Evolutionary conservation across 257 asterid species (phyloP).

Genomic region (Jasminum sambac): DNA sequence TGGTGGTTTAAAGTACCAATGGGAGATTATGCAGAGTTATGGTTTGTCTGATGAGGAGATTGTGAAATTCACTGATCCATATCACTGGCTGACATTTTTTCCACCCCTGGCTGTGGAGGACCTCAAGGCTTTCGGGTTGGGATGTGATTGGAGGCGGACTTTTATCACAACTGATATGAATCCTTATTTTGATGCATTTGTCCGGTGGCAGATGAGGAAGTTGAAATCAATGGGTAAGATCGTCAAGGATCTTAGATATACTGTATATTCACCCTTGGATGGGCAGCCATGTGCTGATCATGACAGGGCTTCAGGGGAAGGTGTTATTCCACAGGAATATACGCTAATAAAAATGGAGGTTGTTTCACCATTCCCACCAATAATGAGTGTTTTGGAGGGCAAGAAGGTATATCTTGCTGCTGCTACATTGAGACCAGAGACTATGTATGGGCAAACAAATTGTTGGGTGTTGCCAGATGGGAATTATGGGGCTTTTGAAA

Average conservation of each 20-base stretch:
- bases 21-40: conserved; percentile 89
- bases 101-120: conserved; percentile 93
- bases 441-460: conserved; percentile 96
- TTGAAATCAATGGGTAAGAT: conserved; percentile 77
- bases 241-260: conserved; percentile 75
- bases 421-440: conserved; percentile 90
- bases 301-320: conserved; percentile 96
- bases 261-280: conserved; percentile 81
- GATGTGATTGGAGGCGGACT: conserved; percentile 94
- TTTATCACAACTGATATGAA: conserved; percentile 82
- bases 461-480: conserved; percentile 97
- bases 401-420: conserved; percentile 91
- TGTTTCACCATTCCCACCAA: conserved; percentile 73
- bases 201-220: conserved; percentile 84
- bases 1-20: conserved; percentile 69
- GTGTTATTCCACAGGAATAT: conserved; percentile 87
- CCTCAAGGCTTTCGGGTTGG: conserved; percentile 87
- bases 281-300: conserved; percentile 99
- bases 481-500: conserved; percentile 87
- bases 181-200: conserved; percentile 81
- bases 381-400: conserved; percentile 71
- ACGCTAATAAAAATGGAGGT: conserved; percentile 94
- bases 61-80: conserved; percentile 62
- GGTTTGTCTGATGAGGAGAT: conserved; percentile 81
- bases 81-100: conserved; percentile 76